These are phyloP conservation scores for Aspergillus jensenii DNA, from an alignment of 2,329 filamentous ascomycete species.

Conservation along the genomic window DNA sequence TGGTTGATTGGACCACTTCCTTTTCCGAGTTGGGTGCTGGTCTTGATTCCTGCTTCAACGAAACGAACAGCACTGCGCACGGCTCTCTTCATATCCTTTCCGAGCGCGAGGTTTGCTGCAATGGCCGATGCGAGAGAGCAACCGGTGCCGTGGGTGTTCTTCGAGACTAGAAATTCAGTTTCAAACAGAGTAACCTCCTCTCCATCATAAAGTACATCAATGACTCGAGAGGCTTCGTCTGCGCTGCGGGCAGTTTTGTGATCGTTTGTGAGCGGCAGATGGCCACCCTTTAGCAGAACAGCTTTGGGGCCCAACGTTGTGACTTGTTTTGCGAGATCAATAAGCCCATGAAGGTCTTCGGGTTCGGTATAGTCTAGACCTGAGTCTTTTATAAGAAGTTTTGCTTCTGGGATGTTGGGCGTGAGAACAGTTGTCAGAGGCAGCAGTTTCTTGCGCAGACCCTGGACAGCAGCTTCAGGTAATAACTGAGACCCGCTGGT, in stretches of 20 bases:
- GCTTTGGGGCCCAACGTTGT: conserved; percentile 70
- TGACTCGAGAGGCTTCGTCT: conserved; percentile 64
- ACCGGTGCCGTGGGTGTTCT: conserved; percentile 90
- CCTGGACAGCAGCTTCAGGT: conserved; percentile 42
- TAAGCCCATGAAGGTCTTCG: conserved; percentile 63
- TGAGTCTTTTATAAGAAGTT: conserved; percentile 44
- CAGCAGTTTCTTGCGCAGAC: conserved; percentile 41
- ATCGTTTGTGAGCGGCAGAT: conserved; percentile 72
- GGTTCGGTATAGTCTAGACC: conserved; percentile 47
- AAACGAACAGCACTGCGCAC: conserved; percentile 59
- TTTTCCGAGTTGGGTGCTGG: conserved; percentile 55
- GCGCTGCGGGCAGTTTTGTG: conserved; percentile 58
- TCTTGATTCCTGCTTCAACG: conserved; percentile 61
- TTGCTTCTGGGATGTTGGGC: conserved; percentile 51
- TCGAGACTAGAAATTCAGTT: conserved; percentile 68
- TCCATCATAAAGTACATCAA: conserved; percentile 74
- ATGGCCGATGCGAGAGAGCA: conserved; percentile 84
- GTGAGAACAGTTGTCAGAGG: conserved; percentile 48
- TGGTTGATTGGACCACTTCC: conserved; percentile 68
- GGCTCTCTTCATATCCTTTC: conserved; percentile 49
- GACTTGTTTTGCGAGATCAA: conserved; percentile 65
- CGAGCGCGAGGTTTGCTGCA: conserved; percentile 60
- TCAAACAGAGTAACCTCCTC: conserved; percentile 62
- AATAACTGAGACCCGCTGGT: conserved; percentile 50
- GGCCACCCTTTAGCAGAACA: conserved; percentile 88